Evolutionary conservation across 2,329 filamentous ascomycete species (phyloP).

Genomic region (Claviceps citrina): DNA sequence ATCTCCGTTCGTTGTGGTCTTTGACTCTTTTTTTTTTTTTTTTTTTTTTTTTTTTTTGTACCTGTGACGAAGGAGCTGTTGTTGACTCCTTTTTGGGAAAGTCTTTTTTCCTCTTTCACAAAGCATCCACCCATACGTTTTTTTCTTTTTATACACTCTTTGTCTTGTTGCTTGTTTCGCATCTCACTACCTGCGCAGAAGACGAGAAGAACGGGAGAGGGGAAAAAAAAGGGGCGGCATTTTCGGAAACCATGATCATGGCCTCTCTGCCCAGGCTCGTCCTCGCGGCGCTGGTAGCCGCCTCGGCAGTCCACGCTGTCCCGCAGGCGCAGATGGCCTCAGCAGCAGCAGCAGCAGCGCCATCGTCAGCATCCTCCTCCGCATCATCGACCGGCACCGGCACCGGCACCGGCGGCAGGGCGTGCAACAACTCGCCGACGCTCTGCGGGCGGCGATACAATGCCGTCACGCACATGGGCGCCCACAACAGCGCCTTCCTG

Average conservation of each 20-base stretch:
- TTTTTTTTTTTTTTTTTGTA: too few species aligned
- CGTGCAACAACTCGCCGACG: slow-evolving; percentile 69
- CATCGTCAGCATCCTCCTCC: slow-evolving; percentile 7
- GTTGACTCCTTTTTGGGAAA: too few species aligned
- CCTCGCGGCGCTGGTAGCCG: slow-evolving; percentile 11
- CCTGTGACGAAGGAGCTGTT: too few species aligned
- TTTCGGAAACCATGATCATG: slow-evolving; percentile 9
- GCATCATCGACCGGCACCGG: slow-evolving; percentile 7
- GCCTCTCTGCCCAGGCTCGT: slow-evolving; percentile 11
- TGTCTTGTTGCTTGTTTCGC: too few species aligned
- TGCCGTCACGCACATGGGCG: slow-evolving; percentile 63
- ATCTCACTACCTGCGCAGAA: too few species aligned
- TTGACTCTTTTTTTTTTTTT: too few species aligned
- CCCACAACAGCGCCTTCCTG: slow-evolving; percentile 60
- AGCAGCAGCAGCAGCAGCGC: neutral
- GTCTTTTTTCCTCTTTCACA: too few species aligned
- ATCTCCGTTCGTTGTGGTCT: too few species aligned
- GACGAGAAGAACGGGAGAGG: too few species aligned
- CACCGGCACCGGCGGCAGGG: slow-evolving; percentile 16
- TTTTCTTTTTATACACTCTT: too few species aligned
- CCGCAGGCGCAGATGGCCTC: slow-evolving; percentile 10
- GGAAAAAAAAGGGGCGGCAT: too few species aligned
- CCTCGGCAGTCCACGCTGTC: slow-evolving; percentile 12
- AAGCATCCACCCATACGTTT: too few species aligned
- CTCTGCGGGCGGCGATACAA: slow-evolving; percentile 59